Evolutionary conservation across 345 rosid genomes (phyloP).

Genomic region (Eucalyptus regnans): DNA sequence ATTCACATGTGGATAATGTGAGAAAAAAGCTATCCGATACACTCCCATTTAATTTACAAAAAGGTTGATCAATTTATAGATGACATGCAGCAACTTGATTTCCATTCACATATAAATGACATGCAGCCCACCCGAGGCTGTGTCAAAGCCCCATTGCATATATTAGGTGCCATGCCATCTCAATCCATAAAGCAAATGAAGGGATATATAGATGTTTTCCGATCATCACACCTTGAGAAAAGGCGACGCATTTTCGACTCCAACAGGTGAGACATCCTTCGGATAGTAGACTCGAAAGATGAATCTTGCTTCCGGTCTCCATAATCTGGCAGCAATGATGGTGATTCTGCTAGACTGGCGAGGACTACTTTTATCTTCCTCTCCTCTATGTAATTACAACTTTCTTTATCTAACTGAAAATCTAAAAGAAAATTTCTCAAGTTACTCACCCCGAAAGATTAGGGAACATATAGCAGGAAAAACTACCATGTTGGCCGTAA

Average conservation of each 20-base stretch:
- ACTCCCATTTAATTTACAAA: not conserved
- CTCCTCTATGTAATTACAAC: constrained; percentile 22
- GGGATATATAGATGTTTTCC: too few species aligned
- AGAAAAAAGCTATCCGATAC: fast-evolving
- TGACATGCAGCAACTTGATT: not conserved
- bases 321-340: constrained; percentile 13
- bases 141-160: fast-evolving
- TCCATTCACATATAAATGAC: not conserved
- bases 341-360: constrained; percentile 9
- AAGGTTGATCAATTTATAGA: not conserved
- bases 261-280: not conserved
- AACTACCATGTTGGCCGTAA: constrained; percentile 20
- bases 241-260: constrained; percentile 32
- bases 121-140: fast-evolving
- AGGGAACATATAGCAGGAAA: not conserved
- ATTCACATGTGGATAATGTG: not conserved
- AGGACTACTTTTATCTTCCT: constrained; percentile 32
- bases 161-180: not conserved
- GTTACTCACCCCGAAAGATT: not conserved
- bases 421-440: not conserved
- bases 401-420: constrained; percentile 19
- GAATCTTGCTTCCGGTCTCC: constrained; percentile 20
- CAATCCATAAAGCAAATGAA: not conserved
- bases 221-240: constrained; percentile 3
- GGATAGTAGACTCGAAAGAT: not conserved